Evolutionary conservation across 139 green algal species (phyloP), one percentile per base, ranked within the genome.

Genomic region (Coelastrella sp.): DNA sequence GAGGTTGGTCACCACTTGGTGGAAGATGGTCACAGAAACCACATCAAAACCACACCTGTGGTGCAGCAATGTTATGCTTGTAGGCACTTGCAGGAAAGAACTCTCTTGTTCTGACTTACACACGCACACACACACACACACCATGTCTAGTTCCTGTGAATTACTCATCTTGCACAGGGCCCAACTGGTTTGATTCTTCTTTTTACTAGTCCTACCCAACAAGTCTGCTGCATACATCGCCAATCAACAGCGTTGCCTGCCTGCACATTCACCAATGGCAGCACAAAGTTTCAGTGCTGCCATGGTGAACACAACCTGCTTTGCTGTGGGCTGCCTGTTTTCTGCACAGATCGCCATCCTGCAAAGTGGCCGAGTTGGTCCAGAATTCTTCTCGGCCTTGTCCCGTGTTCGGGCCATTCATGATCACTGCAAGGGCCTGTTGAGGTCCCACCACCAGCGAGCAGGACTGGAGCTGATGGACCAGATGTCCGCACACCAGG

Each of bases 381-480:
- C 94, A 6, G 61, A 75, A 6, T 99, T 99, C 93, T 99, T 99
- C 88, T 88, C 86, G 4, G 97, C 97, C 10, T 94, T 99, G 60
- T 85, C 92, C 8, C 93, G 97, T 14, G 98, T 99, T 85, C 96
- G 97, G 4, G 84, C 88, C 57, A 98, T 99, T 82, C 98, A 99
- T 76, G 94, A 94, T 85, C 99, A 99, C 94, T 99, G 98, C 95
- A 95, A 94, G 56, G 79, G 91, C 61, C 94, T 99, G 93, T 92
- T 99, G 88, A 90, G 95, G 83, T 27, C 65, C 66, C 65, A 82
- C 68, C 97, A 99, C 94, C 97, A 99, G 94, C 93, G 98, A 4
- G 98, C 98, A 20, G 98, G 98, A 7, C 89, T 99, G 90, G 98
- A 99, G 94, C 95, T 99, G 14, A 99, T 99, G 97, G 98, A 99